phyloP scores from a whole-genome alignment of 306 rosid species.

The Astragalus glycyphyllos region DNA sequence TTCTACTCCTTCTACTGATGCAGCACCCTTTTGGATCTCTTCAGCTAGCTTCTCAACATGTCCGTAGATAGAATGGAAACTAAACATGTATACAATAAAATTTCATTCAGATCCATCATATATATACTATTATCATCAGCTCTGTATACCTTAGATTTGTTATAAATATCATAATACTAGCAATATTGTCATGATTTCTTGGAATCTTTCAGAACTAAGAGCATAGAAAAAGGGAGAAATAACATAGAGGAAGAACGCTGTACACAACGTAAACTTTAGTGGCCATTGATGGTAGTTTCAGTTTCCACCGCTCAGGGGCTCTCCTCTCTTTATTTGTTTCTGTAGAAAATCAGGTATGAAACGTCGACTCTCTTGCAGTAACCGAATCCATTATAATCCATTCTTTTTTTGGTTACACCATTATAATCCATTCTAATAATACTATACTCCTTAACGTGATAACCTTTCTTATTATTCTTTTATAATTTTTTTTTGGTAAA shows the following conservation, averaged over 20 bases:
- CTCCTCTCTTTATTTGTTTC: not conserved
- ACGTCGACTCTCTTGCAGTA: slow-evolving; percentile 34
- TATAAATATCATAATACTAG: not conserved
- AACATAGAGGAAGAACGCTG: slow-evolving; percentile 43
- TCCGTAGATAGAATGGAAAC: slow-evolving; percentile 88
- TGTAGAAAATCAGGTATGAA: slow-evolving; percentile 41
- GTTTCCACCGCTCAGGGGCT: slow-evolving; percentile 32
- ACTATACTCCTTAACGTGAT: not conserved
- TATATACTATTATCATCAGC: too few relatives aligned
- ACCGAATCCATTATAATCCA: not conserved
- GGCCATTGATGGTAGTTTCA: slow-evolving; percentile 57
- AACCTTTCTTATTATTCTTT: too few relatives aligned
- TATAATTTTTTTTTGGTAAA: too few relatives aligned
- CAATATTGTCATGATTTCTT: too few relatives aligned
- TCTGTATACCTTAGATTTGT: too few relatives aligned
- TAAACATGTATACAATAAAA: slow-evolving; percentile 45
- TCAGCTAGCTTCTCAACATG: slow-evolving; percentile 90
- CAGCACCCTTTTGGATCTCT: slow-evolving; percentile 80
- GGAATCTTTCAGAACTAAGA: not conserved
- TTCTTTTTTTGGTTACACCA: too few relatives aligned
- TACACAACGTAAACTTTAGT: slow-evolving; percentile 85
- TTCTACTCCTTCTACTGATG: slow-evolving; percentile 94
- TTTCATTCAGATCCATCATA: too few relatives aligned
- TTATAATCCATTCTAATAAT: slow-evolving; percentile 46
- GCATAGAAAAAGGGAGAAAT: not conserved